phyloP scores from a whole-genome alignment of 805 yeast species.

The Candida koratica region DNA sequence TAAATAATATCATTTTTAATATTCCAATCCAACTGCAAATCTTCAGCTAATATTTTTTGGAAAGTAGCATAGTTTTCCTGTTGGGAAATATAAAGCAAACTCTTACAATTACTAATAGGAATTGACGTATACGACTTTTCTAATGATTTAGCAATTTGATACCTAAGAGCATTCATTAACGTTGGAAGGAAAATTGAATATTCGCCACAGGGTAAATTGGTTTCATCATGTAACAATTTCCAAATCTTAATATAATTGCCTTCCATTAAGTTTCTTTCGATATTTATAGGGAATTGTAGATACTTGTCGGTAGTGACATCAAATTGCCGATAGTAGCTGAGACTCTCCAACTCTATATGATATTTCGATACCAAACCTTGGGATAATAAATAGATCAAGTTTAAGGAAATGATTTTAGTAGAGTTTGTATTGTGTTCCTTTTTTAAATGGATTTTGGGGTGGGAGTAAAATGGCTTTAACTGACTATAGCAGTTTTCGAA shows the following conservation, averaged over 20 bases:
- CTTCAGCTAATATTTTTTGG: slow-evolving; percentile 27
- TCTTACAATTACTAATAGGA: slow-evolving; percentile 80
- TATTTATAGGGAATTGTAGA: slow-evolving; percentile 77
- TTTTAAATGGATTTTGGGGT: slow-evolving; percentile 38
- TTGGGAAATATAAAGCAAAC: slow-evolving; percentile 64
- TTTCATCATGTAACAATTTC: slow-evolving; percentile 59
- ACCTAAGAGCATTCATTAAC: slow-evolving; percentile 73
- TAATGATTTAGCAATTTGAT: slow-evolving; percentile 79
- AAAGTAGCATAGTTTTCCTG: slow-evolving; percentile 34
- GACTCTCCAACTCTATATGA: slow-evolving; percentile 81
- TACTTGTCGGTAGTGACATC: slow-evolving; percentile 63
- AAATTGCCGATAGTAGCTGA: slow-evolving; percentile 49
- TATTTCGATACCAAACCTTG: slow-evolving; percentile 83
- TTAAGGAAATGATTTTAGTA: slow-evolving; percentile 68
- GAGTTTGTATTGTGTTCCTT: slow-evolving; percentile 31
- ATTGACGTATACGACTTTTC: slow-evolving; percentile 72
- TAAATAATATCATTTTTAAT: slow-evolving; percentile 30
- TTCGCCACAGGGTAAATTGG: slow-evolving; percentile 64
- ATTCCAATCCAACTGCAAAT: slow-evolving; percentile 35
- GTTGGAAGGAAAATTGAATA: slow-evolving; percentile 73
- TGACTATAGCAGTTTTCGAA: slow-evolving; percentile 72
- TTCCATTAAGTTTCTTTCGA: slow-evolving; percentile 93
- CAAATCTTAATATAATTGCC: slow-evolving; percentile 93
- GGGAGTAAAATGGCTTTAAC: slow-evolving; percentile 71
- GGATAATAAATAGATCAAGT: slow-evolving; percentile 70